Evolutionary conservation across 2,329 filamentous ascomycete genomes (phyloP), one percentile per base, ranked within the genome.

Genomic region (Malbranchea zuffiana): DNA sequence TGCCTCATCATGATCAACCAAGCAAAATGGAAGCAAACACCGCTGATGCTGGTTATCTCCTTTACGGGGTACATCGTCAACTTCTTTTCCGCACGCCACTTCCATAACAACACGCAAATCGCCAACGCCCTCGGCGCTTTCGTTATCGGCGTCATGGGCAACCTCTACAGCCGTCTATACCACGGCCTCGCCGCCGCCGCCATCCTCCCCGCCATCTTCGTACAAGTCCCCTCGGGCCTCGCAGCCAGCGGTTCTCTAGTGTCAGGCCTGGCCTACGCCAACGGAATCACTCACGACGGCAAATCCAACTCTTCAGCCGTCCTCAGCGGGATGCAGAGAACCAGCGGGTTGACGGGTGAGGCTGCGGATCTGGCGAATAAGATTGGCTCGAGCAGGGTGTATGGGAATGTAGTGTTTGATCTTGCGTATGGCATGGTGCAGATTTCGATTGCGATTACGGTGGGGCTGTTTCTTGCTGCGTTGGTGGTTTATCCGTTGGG

Each of bases 201-300:
- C 1, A 83, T 94, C 68, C 63, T 94, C 6, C 86, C 86, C 0
- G 86, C 81, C 4, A 92, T 94, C 45, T 92, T 92, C 44, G 72
- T 77, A 2, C 71, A 76, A 41, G 74, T 78, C 0, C 74, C 74
- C 0, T 71, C 66, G 2, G 74, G 74, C 1, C 59, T 78, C 2
- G 70, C 73, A 2, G 73, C 75, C 1, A 68, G 63, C 35, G 74
- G 74, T 1, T 68, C 64, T 3, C 52, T 78, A 12, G 65, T 78
- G 1, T 62, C 66, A 0, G 74, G 74, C 10, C 62, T 78, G 29
- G 66, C 66, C 6, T 69, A 65, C 3, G 73, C 74, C 0, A 65
- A 76, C 44, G 65, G 74, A 45, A 71, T 75, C 44, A 66, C 61
- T 10, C 18, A 20, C 33, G 60, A 61, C 31, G 46, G 49, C 8